Evolutionary conservation across 2,329 filamentous ascomycete genomes (phyloP).

Genomic region (Daldinia sp.): DNA sequence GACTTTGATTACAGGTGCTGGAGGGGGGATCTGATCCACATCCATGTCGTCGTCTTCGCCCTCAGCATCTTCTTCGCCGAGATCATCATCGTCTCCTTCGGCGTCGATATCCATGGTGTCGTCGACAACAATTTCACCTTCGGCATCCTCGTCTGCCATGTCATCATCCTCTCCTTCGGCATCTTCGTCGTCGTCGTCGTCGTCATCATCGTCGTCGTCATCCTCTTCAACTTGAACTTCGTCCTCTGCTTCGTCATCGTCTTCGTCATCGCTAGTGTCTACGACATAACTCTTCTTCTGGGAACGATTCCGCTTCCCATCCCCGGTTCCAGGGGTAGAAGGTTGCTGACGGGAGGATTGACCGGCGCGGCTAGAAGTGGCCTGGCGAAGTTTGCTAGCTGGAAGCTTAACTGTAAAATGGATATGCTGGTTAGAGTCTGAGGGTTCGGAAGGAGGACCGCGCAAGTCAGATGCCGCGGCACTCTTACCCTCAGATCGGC

Average conservation of each 20-base stretch:
- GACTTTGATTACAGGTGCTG: conserved; percentile 62
- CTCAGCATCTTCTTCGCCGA: conserved; percentile 58
- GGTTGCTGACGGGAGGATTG: conserved; percentile 43
- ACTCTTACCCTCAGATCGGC: conserved; percentile 62
- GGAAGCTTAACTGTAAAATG: conserved; percentile 66
- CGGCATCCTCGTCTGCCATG: conserved; percentile 53
- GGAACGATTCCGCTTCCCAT: conserved; percentile 65
- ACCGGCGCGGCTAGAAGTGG: conserved; percentile 57
- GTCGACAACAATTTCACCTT: conserved; percentile 52
- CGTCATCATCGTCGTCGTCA: conserved; percentile 52
- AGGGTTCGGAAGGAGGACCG: conserved; percentile 60
- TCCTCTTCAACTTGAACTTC: conserved; percentile 55
- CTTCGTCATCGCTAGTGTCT: conserved; percentile 61
- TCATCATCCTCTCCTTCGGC: conserved; percentile 58
- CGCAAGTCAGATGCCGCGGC: conserved; percentile 58
- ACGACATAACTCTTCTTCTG: conserved; percentile 72
- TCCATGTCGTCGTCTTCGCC: conserved; percentile 66
- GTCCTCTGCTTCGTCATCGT: conserved; percentile 57
- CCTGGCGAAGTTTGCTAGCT: conserved; percentile 64
- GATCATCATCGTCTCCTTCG: conserved; percentile 57
- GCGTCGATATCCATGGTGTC: conserved; percentile 59
- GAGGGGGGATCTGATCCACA: conserved; percentile 51
- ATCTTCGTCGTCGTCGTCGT: conserved; percentile 56
- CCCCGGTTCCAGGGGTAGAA: conserved; percentile 53
- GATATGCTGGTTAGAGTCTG: conserved; percentile 60